Base-by-base conservation (phyloP, 495 filamentous ascomycete species). In the Beverwykella pulmonaria region DNA sequence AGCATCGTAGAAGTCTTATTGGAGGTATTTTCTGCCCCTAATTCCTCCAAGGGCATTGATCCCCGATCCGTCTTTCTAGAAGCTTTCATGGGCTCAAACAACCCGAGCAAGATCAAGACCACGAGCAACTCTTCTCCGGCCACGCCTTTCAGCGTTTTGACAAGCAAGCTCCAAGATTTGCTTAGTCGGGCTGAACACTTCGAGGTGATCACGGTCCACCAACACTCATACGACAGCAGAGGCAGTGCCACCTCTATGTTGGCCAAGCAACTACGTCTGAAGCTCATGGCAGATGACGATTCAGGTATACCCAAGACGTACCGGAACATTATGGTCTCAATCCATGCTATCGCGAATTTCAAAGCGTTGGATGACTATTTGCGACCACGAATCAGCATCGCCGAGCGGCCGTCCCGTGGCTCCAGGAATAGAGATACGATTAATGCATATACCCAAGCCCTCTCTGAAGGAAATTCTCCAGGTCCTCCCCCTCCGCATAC, bases 291-390 rank as follows among this genome's bases (percentile, higher is more conserved):
- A 1, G 93, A 96, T 61, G 94, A 97, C 0, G 90, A 91, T 39
- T 91, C 91, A 3, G 0, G 95, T 27, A 92, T 98, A 53, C 93
- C 93, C 25, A 82, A 85, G 23, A 79, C 87, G 15, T 98, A 93
- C 71, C 86, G 89, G 32, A 96, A 92, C 64, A 92, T 98, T 66
- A 97, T 96, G 88, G 93, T 99, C 17, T 93, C 92, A 5, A 98
- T 99, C 65, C 95, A 99, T 77, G 95, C 95, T 29, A 98, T 99
- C 75, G 93, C 95, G 9, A 97, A 92, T 0, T 97, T 99, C 78
- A 98, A 98, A 74, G 90, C 94, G 1, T 79, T 99, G 29, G 94
- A 98, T 72, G 95, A 99, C 74, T 99, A 97, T 78, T 81, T 99
- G 47, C 87, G 93, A 56, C 94, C 95, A 1, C 82, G 93, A 58